A percentile compares a stretch with the other conserved stretches of the same genome.
Evolutionary conservation across 371 early-diverging fungal genomes (phyloP).

Genomic region (Apophysomyces trapeziformis): DNA sequence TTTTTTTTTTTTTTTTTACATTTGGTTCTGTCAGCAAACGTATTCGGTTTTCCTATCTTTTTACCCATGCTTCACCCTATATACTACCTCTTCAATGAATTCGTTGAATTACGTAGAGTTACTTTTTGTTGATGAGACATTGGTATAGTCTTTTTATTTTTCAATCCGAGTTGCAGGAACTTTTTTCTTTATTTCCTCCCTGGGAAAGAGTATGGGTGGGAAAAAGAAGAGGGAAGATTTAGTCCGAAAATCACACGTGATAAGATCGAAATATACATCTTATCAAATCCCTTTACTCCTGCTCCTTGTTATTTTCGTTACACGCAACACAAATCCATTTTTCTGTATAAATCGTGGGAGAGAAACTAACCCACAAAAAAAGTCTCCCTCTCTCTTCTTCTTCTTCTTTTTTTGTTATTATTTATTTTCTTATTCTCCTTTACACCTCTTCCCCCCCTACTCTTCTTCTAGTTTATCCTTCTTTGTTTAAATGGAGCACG

Average conservation of each 20-base stretch:
- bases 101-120: too few relatives aligned
- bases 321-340: slow-evolving; percentile 14
- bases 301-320: slow-evolving; percentile 40
- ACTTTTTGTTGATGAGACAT: not conserved
- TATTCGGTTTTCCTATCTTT: too few relatives aligned
- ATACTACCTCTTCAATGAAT: too few relatives aligned
- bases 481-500: slow-evolving; percentile 13
- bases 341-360: slow-evolving; percentile 13
- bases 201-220: slow-evolving; percentile 30
- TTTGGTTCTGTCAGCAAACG: not conserved
- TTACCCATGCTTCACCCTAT: too few relatives aligned
- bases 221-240: slow-evolving; percentile 15
- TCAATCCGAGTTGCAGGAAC: too few relatives aligned
- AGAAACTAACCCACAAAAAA: not conserved
- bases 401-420: slow-evolving; percentile 18
- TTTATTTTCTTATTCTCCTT: not conserved
- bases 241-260: slow-evolving; percentile 42
- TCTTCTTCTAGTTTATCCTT: slow-evolving; percentile 5
- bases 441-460: not conserved
- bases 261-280: slow-evolving; percentile 46
- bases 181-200: slow-evolving; percentile 4
- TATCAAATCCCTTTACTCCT: slow-evolving; percentile 29
- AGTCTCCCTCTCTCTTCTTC: slow-evolving; percentile 14
- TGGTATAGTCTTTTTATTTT: not conserved
- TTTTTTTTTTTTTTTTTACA: not conserved